Base-by-base conservation (phyloP, 352 stramenopile species). In the Thraustochytrium sp. region DNA sequence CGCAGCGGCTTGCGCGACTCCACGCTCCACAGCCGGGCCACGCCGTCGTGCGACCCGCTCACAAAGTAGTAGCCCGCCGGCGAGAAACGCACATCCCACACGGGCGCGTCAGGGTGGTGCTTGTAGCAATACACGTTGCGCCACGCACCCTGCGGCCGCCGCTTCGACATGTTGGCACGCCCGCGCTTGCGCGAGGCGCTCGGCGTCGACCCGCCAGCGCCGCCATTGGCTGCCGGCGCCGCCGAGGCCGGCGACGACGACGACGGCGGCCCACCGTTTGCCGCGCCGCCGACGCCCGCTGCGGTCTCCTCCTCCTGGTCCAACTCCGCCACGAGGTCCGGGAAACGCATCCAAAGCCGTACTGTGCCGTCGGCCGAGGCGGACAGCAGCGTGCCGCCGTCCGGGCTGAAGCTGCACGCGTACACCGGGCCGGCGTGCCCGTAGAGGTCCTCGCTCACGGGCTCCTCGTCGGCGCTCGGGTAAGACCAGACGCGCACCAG, bases 51-150 rank as follows among this genome's bases (percentile, higher is more conserved):
- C 26, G 92, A 96, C 80, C 92, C 95, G 13, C 93, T 96, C 26
- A 93, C 94, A 89, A 98, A 98, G 84, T 98, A 98, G 87, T 98
- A 97, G 16, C 95, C 95, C 23, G 90, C 90, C 21, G 92, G 92
- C 13, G 91, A 89, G 82, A 96, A 97, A 0, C 88, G 86, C 4
- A 97, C 93, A 73, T 96, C 95, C 94, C 94, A 98, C 11, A 98
- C 91, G 2, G 94, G 93, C 89, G 92, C 64, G 36, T 55, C 48
- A 4, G 68, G 68, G 23, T 51, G 42, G 18, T 42, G 42, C 29
- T 18, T 21, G 40, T 34, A 80, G 23, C 44, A 31, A 34, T 44
- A 80, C 34, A 80, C 29, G 34, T 80, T 80, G 18, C 68, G 48
- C 68, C 68, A 80, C 37, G 68, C 42, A 29, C 42, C 46, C 34